Evolutionary conservation across 2,329 filamentous ascomycete species (phyloP), one percentile per base, ranked within the genome.

Genomic region (Paraphoma sp.): DNA sequence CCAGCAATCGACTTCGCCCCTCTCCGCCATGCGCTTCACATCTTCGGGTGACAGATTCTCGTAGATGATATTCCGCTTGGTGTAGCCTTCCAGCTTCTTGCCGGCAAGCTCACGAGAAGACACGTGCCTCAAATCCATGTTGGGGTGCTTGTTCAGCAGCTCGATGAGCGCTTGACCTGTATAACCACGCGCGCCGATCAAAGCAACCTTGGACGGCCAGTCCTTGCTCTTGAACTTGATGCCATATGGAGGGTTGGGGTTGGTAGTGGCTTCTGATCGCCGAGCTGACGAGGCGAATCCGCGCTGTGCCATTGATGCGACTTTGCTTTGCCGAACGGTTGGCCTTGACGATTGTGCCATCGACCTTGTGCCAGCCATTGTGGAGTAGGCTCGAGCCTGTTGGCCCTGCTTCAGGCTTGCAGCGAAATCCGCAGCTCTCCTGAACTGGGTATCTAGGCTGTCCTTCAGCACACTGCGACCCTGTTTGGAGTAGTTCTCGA

Each of bases 141-240:
- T 86, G 12, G 93, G 93, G 79, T 98, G 95, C 33, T 86, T 80
- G 79, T 97, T 95, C 48, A 99, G 83, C 17, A 99, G 86, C 58
- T 87, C 89, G 69, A 98, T 92, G 46, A 99, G 83, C 52, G 92
- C 92, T 77, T 97, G 92, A 41, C 95, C 94, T 51, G 94, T 98
- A 76, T 97, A 98, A 33, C 95, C 94, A 72, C 93, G 90, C 54
- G 93, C 93, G 61, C 93, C 93, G 63, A 97, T 96, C 52, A 97
- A 84, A 44, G 90, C 93, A 47, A 97, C 86, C 72, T 89, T 90
- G 11, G 93, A 88, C 10, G 91, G 90, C 59, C 87, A 86, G 56
- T 86, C 85, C 79, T 93, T 96, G 57, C 92, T 92, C 56, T 88
- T 89, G 78, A 96, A 96, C 82, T 93, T 93, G 80, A 89, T 89